Evolutionary conservation across 441 rosid species (phyloP), one percentile per base, ranked within the genome.

Genomic region (Cnidoscolus chayamansa): DNA sequence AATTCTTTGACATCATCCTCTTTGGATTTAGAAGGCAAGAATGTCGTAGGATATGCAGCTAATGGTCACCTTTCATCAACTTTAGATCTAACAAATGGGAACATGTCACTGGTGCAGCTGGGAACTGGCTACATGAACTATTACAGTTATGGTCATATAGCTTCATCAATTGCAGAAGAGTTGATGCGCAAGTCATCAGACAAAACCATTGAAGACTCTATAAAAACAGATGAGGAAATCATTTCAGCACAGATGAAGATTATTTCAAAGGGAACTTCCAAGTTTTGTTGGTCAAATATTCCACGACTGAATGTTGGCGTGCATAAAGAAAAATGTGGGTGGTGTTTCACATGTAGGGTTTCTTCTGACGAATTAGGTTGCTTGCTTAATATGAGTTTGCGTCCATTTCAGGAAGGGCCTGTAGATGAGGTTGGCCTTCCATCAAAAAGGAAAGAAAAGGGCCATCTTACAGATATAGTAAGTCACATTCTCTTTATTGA

Each of bases 281-380:
- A 77, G 78, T 88, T 92, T 74, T 78, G 67, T 72, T 90, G 96
- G 97, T 88, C 86, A 67, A 81, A 80, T 79, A 77, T 81, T 73
- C 83, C 72, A 70, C 79, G 76, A 40, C 75, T 79, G 45, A 81
- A 79, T 63, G 68, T 70, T 61, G 86, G 81, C 76, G 76, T 76
- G 1, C 84, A 76, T 81, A 93, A 80, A 79, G 99, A 93, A 84
- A 88, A 82, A 72, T 95, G 99, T 81, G 99, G 99, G 65, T 95
- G 99, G 99, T 95, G 99, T 85, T 86, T 82, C 83, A 76, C 84
- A 73, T 95, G 99, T 85, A 87, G 86, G 81, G 81, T 55, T 72
- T 74, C 85, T 12, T 70, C 75, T 40, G 90, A 84, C 54, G 96
- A 82, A 62, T 62, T 72, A 20, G 89, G 81, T 77, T 95, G 99